These are phyloP conservation scores for Rosa persica DNA, from an alignment of 306 rosid genomes.

Conservation along the genomic window DNA sequence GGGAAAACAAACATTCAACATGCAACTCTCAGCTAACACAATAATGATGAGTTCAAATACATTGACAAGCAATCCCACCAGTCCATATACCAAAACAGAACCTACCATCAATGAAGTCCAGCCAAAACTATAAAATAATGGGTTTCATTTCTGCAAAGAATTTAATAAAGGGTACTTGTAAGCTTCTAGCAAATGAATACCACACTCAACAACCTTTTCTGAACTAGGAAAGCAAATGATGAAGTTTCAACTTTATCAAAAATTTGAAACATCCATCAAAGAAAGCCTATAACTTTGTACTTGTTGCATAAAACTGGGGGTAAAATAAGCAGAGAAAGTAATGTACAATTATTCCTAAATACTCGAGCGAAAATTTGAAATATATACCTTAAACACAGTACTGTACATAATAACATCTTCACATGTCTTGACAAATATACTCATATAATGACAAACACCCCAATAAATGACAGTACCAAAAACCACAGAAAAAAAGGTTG, in stretches of 20 bases:
- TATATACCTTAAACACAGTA: neutral
- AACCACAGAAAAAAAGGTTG: too few relatives aligned
- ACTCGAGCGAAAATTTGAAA: neutral
- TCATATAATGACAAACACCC: neutral
- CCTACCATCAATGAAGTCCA: neutral
- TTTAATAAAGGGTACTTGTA: neutral
- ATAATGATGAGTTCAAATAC: neutral
- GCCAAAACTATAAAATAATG: neutral
- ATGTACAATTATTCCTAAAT: neutral
- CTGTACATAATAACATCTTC: neutral
- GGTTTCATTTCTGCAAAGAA: neutral
- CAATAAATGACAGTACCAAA: neutral
- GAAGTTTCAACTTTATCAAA: constrained; percentile 6
- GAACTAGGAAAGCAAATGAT: neutral
- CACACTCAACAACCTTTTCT: constrained; percentile 5
- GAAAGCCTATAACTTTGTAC: neutral
- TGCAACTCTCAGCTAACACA: neutral
- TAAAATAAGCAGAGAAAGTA: neutral
- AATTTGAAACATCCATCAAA: neutral
- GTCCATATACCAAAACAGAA: neutral
- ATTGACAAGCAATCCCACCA: neutral
- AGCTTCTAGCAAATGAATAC: neutral
- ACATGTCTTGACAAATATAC: neutral
- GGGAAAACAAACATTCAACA: neutral
- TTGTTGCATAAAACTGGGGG: neutral